Evolutionary conservation across 345 rosid species (phyloP).

Genomic region (Eucalyptus sp.): DNA sequence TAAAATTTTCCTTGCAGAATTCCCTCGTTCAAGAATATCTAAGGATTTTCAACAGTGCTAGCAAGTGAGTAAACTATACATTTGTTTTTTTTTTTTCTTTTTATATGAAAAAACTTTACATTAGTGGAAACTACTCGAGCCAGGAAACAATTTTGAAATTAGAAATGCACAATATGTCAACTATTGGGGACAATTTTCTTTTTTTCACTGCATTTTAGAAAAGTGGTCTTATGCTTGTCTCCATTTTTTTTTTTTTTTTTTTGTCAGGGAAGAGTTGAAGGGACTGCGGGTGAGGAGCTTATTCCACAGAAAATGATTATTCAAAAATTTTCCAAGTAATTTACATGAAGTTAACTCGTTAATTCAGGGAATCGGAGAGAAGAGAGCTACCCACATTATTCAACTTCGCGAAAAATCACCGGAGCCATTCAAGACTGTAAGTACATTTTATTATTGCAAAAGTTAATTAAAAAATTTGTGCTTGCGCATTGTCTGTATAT

Average conservation of each 20-base stretch:
- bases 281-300: slow-evolving; percentile 49
- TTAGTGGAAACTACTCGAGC: not conserved
- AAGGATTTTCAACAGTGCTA: slow-evolving; percentile 49
- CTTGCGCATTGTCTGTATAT: not conserved
- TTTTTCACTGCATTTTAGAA: not conserved
- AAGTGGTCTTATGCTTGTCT: not conserved
- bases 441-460: not conserved
- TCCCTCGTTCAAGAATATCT: slow-evolving; percentile 54
- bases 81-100: not conserved
- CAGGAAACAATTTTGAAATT: not conserved
- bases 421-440: slow-evolving; percentile 55
- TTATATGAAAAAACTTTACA: not conserved
- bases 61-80: slow-evolving; percentile 32
- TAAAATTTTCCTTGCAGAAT: slow-evolving; percentile 18
- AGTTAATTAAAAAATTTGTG: not conserved
- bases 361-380: slow-evolving; percentile 74
- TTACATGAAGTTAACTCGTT: not conserved
- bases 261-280: slow-evolving; percentile 58
- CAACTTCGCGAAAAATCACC: slow-evolving; percentile 51
- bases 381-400: slow-evolving; percentile 58
- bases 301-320: not conserved
- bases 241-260: not conserved
- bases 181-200: not conserved
- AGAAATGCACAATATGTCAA: not conserved
- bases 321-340: not conserved